Conservation (phyloP, 805 yeast species). For the Kuraishia hungarica region DNA sequence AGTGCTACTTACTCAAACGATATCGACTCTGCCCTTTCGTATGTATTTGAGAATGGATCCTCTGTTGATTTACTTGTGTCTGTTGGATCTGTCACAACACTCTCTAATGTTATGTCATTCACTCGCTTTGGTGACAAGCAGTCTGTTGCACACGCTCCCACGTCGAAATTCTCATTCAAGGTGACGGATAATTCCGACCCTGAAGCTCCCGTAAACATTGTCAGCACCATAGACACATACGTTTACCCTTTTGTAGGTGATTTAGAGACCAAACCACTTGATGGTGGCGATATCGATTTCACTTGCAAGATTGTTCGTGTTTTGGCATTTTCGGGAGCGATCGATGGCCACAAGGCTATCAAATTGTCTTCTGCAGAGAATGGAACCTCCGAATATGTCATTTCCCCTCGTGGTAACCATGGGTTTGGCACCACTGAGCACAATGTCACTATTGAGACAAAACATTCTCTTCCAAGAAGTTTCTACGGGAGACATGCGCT, state of each 20-base stretch:
- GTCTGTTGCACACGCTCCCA: slow-evolving; percentile 15
- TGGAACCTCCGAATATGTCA: slow-evolving; percentile 34
- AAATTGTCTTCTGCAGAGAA: slow-evolving; percentile 25
- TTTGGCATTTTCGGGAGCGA: slow-evolving; percentile 8
- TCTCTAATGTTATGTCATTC: slow-evolving; percentile 30
- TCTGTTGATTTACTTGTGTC: slow-evolving; percentile 20
- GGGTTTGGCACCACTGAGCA: slow-evolving; percentile 33
- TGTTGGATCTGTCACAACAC: slow-evolving; percentile 20
- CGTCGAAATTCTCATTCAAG: slow-evolving; percentile 16
- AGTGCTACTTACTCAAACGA: slow-evolving; percentile 24
- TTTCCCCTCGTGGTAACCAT: slow-evolving; percentile 35
- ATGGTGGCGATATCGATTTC: slow-evolving; percentile 17
- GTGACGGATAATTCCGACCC: slow-evolving; percentile 12
- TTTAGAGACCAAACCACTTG: slow-evolving; percentile 11
- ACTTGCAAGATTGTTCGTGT: slow-evolving; percentile 20
- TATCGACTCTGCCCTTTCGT: slow-evolving; percentile 26
- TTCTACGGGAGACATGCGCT: slow-evolving; percentile 21
- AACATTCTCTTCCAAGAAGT: slow-evolving; percentile 12
- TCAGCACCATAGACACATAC: slow-evolving; percentile 11
- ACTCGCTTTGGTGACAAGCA: slow-evolving; percentile 31
- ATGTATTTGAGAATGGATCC: slow-evolving; percentile 30
- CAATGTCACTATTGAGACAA: slow-evolving; percentile 19
- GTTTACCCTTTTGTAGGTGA: slow-evolving; percentile 23
- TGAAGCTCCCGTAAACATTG: slow-evolving; percentile 5
- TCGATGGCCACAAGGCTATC: slow-evolving; percentile 16